These are phyloP conservation scores for Pyricularia sp. DNA, from an alignment of 2,329 filamentous ascomycete genomes.

Conservation along the genomic window DNA sequence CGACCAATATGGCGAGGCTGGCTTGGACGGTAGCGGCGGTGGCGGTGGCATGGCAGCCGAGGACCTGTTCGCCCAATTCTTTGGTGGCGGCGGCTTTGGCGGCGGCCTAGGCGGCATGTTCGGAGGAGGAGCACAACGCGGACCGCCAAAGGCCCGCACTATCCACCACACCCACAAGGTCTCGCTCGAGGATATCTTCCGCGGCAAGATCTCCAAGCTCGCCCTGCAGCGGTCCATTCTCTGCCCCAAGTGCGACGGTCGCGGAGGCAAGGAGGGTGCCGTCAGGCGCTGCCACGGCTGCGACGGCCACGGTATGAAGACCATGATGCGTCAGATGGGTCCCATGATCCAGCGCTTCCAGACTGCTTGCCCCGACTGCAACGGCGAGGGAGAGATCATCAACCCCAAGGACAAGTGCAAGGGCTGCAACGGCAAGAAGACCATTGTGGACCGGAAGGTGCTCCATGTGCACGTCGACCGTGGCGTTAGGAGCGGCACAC, in stretches of 20 bases:
- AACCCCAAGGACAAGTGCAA: conserved; percentile 98
- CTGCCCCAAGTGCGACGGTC: conserved; percentile 87
- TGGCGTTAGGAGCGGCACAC: conserved; percentile 87
- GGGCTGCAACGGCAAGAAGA: conserved; percentile 95
- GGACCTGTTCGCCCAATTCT: conserved; percentile 96
- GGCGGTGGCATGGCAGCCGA: conserved; percentile 86
- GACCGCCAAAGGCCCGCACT: conserved; percentile 81
- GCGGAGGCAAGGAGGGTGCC: conserved; percentile 95
- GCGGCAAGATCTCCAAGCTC: conserved; percentile 94
- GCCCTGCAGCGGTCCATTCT: conserved; percentile 96
- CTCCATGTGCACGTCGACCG: conserved; percentile 96
- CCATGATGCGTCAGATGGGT: conserved; percentile 99
- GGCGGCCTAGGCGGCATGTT: conserved; percentile 74
- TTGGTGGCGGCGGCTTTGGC: conserved; percentile 63
- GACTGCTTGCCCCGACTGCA: conserved; percentile 96
- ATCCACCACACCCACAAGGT: conserved; percentile 99
- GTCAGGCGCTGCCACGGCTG: conserved; percentile 88
- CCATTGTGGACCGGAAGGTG: conserved; percentile 92
- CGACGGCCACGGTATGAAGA: conserved; percentile 96
- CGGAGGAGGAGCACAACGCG: conserved; percentile 65
- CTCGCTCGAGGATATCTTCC: conserved; percentile 94
- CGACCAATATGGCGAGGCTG: conserved; percentile 96
- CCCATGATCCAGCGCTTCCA: conserved; percentile 99
- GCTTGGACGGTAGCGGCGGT: conserved; percentile 73
- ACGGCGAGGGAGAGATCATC: conserved; percentile 93